Evolutionary conservation across 2,329 filamentous ascomycete species (phyloP).

Genomic region (Samsoniella hepiali): DNA sequence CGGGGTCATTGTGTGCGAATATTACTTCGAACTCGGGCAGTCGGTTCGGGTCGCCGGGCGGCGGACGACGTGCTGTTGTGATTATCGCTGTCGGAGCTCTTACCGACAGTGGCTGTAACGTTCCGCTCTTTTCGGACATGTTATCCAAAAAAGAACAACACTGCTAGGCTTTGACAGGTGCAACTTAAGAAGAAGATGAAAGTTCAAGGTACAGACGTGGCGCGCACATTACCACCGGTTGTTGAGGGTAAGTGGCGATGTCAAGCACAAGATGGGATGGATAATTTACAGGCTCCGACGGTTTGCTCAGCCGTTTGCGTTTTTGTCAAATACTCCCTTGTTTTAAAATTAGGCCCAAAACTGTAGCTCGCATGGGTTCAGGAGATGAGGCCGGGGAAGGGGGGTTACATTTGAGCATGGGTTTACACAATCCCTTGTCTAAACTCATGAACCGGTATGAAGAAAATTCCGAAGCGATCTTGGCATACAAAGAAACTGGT

Average conservation of each 20-base stretch:
- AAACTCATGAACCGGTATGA: background rate
- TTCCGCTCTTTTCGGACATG: background rate
- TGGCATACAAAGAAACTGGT: no score
- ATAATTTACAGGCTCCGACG: background rate
- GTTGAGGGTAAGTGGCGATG: background rate
- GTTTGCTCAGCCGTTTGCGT: background rate
- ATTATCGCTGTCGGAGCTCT: background rate
- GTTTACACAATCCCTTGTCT: background rate
- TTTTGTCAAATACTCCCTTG: background rate
- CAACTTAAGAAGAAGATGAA: background rate
- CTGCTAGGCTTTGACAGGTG: background rate
- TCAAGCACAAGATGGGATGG: background rate
- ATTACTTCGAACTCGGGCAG: slow-evolving; percentile 61
- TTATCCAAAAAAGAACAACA: background rate
- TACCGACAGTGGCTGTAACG: background rate
- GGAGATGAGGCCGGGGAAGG: slow-evolving; percentile 13
- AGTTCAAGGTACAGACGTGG: background rate
- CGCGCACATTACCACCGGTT: background rate
- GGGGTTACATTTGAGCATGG: background rate
- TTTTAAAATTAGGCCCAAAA: background rate
- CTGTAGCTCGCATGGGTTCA: background rate
- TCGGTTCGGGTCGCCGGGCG: background rate
- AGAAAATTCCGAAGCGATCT: no score
- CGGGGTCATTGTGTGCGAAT: slow-evolving; percentile 59
- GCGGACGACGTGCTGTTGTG: background rate